These are phyloP conservation scores for Geranium brycei DNA, from an alignment of 345 rosid genomes.

Conservation along the genomic window DNA sequence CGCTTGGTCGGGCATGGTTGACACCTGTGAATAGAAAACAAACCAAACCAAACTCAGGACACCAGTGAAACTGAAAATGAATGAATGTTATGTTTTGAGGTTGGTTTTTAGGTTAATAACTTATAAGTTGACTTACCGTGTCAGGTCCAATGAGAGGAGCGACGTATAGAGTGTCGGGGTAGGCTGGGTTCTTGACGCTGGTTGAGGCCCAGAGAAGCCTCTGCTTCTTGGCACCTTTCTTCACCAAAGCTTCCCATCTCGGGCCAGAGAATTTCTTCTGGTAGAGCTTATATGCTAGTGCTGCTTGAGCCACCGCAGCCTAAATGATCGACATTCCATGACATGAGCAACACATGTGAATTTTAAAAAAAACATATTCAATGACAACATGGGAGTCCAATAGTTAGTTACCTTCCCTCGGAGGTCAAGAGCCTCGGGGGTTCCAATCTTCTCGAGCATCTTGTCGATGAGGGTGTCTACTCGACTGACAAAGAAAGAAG, in stretches of 20 bases:
- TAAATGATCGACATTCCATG: constrained; percentile 16
- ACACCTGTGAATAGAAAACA: constrained; percentile 39
- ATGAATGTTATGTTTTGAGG: not conserved
- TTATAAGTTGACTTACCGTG: constrained; percentile 40
- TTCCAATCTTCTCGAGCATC: constrained; percentile 83
- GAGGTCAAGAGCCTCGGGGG: constrained; percentile 87
- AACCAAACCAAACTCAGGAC: not conserved
- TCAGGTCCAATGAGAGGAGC: constrained; percentile 93
- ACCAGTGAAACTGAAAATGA: not conserved
- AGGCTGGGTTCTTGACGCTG: constrained; percentile 94
- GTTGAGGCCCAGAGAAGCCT: constrained; percentile 94
- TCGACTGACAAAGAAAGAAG: constrained; percentile 95
- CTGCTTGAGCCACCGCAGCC: constrained; percentile 99
- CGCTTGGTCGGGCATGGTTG: constrained; percentile 99
- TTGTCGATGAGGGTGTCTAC: constrained; percentile 94
- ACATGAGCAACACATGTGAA: constrained; percentile 8
- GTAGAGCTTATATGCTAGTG: constrained; percentile 81
- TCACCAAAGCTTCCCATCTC: constrained; percentile 88
- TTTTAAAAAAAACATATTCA: too few species aligned
- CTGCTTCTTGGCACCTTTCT: constrained; percentile 98
- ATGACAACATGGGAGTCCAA: not conserved
- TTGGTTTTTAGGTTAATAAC: too few species aligned
- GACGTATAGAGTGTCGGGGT: constrained; percentile 76
- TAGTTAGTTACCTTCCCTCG: constrained; percentile 73
- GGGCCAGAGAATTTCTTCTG: constrained; percentile 97